Evolutionary conservation across 345 rosid genomes (phyloP).

Genomic region (Combretum micranthum): DNA sequence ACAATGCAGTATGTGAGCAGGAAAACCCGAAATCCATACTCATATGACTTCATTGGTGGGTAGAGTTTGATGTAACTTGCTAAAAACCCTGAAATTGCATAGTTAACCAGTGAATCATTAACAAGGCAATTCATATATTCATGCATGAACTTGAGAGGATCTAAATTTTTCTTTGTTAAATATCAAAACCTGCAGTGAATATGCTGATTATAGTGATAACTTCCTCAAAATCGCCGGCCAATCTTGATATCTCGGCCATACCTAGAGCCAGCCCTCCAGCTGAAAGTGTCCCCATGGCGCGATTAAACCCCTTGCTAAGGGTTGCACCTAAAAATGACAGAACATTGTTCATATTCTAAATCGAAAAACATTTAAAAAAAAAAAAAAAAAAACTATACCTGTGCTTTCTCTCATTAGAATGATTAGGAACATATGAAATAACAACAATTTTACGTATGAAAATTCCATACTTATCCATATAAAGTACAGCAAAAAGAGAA

Average conservation of each 20-base stretch:
- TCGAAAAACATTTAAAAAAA: too few species aligned
- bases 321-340: constrained; percentile 54
- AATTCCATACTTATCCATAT: too few species aligned
- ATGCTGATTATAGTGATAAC: constrained; percentile 44
- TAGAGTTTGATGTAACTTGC: constrained; percentile 61
- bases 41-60: constrained; percentile 71
- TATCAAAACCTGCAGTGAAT: constrained; percentile 61
- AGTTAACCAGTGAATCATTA: background rate
- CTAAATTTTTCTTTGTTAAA: background rate
- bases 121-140: background rate
- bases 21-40: constrained; percentile 82
- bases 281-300: constrained; percentile 80
- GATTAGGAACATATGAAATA: too few species aligned
- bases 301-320: constrained; percentile 78
- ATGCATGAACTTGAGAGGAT: too few species aligned
- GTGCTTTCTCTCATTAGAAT: too few species aligned
- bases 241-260: constrained; percentile 48
- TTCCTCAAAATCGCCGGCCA: constrained; percentile 40
- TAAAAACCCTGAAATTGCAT: constrained; percentile 36
- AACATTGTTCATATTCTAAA: background rate
- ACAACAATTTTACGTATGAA: too few species aligned
- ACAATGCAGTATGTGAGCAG: constrained; percentile 85
- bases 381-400: too few species aligned
- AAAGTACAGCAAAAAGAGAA: too few species aligned
- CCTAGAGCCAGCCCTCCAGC: constrained; percentile 82